These are phyloP conservation scores for Trichodelitschia bisporula DNA, from an alignment of 495 filamentous ascomycete genomes.

Conservation along the genomic window DNA sequence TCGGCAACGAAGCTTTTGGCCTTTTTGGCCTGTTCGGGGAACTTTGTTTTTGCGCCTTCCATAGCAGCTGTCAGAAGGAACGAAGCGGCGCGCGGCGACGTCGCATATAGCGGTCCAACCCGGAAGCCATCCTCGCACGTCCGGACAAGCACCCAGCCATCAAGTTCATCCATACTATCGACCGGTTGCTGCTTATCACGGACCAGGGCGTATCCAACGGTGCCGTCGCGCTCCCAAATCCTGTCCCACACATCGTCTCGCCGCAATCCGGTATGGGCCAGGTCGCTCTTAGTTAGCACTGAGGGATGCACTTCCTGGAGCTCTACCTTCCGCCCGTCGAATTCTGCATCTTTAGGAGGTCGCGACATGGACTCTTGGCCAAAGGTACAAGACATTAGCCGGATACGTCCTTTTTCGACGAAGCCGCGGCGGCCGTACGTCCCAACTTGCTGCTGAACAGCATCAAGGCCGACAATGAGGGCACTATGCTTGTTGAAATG, in stretches of 20 bases:
- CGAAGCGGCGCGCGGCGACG: conserved; percentile 2
- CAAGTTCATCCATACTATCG: not conserved
- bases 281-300: conserved; percentile 3
- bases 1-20: conserved; percentile 6
- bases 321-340: conserved; percentile 1
- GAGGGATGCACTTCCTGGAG: too few species aligned
- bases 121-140: conserved; percentile 6
- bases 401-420: conserved; percentile 1
- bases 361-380: too few species aligned
- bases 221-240: conserved; percentile 6
- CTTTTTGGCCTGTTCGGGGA: not conserved
- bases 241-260: too few species aligned
- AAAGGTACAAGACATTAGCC: conserved; percentile 5
- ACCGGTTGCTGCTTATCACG: too few species aligned
- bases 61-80: conserved; percentile 4
- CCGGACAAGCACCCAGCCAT: conserved; percentile 7
- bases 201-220: conserved; percentile 4
- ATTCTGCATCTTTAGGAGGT: not conserved
- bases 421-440: conserved; percentile 8
- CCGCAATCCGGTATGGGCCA: conserved; percentile 4
- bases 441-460: conserved; percentile 5
- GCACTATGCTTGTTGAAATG: conserved; percentile 1
- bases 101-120: conserved; percentile 8
- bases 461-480: conserved; percentile 6
- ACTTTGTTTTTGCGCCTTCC: too few species aligned